Evolutionary conservation across 2,329 filamentous ascomycete genomes (phyloP).

Genomic region (Gyromitra esculenta): DNA sequence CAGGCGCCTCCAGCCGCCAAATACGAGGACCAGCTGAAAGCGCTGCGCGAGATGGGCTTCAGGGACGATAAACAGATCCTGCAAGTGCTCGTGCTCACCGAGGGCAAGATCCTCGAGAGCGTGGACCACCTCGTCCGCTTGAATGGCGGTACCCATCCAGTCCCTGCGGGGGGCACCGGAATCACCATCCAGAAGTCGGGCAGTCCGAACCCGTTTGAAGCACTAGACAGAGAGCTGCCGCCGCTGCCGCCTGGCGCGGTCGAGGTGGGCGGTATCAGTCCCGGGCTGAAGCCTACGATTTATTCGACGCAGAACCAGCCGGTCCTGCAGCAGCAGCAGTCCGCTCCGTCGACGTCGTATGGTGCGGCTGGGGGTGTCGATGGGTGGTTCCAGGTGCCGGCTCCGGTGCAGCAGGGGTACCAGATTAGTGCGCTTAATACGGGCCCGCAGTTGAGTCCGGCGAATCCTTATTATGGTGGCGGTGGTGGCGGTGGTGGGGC

Average conservation of each 20-base stretch:
- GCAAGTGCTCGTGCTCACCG: constrained; percentile 80
- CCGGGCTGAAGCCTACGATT: constrained; percentile 50
- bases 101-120: constrained; percentile 84
- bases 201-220: constrained; percentile 60
- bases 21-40: constrained; percentile 72
- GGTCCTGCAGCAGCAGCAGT: constrained; percentile 60
- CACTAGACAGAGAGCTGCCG: constrained; percentile 59
- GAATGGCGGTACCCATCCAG: constrained; percentile 68
- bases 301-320: constrained; percentile 54
- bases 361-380: constrained; percentile 16
- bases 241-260: constrained; percentile 54
- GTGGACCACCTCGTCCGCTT: constrained; percentile 85
- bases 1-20: constrained; percentile 52
- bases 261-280: constrained; percentile 45
- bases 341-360: constrained; percentile 30
- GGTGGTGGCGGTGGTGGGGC: background rate
- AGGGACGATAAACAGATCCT: constrained; percentile 81
- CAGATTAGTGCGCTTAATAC: constrained; percentile 44
- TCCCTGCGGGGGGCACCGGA: constrained; percentile 10
- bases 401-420: constrained; percentile 54
- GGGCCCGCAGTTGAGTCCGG: constrained; percentile 35
- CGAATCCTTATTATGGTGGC: constrained; percentile 41
- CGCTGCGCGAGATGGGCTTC: constrained; percentile 91
- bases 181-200: constrained; percentile 37
- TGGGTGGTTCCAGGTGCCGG: constrained; percentile 44